Conservation (phyloP, 73 alveolate species). For the Paramecium primaurelia region DNA sequence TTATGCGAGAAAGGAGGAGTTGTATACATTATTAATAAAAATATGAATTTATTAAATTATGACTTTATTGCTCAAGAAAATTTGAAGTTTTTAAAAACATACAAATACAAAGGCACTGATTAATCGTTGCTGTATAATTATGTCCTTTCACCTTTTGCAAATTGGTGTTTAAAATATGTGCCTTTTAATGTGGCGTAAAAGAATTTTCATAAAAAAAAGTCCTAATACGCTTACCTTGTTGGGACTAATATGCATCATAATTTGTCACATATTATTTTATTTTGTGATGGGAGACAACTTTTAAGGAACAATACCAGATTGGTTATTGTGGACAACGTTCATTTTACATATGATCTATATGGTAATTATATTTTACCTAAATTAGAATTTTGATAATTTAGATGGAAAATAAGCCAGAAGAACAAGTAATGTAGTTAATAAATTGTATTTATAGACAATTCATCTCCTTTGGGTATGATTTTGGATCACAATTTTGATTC, state of each 20-base stretch:
- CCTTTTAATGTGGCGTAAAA: slow-evolving; percentile 24
- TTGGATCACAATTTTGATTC: slow-evolving; percentile 44
- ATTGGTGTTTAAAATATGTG: slow-evolving; percentile 14
- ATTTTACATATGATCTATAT: slow-evolving; percentile 20
- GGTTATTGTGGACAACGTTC: slow-evolving; percentile 38
- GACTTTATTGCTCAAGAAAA: slow-evolving; percentile 23
- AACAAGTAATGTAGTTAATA: not conserved
- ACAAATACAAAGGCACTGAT: slow-evolving; percentile 27
- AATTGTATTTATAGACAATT: not conserved
- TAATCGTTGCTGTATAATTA: not conserved
- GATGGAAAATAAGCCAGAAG: slow-evolving; percentile 47
- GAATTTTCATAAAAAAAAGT: not conserved
- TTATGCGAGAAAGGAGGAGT: slow-evolving; percentile 47
- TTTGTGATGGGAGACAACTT: slow-evolving; percentile 26
- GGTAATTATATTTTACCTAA: not conserved
- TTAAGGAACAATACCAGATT: slow-evolving; percentile 16
- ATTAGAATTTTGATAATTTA: slow-evolving; percentile 49
- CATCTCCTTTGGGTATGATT: slow-evolving; percentile 48
- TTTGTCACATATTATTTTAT: not conserved
- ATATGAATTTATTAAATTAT: not conserved
- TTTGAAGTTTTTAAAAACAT: not conserved
- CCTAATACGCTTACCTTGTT: slow-evolving; percentile 32
- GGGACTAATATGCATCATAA: slow-evolving; percentile 3
- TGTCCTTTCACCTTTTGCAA: not conserved
- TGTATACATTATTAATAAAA: slow-evolving; percentile 6